Percentiles rank a stretch among this genome's conserved stretches.
These are phyloP conservation scores for Pneumocystis jirovecii DNA, from an alignment of 1,139 yeast species.

Conservation along the genomic window DNA sequence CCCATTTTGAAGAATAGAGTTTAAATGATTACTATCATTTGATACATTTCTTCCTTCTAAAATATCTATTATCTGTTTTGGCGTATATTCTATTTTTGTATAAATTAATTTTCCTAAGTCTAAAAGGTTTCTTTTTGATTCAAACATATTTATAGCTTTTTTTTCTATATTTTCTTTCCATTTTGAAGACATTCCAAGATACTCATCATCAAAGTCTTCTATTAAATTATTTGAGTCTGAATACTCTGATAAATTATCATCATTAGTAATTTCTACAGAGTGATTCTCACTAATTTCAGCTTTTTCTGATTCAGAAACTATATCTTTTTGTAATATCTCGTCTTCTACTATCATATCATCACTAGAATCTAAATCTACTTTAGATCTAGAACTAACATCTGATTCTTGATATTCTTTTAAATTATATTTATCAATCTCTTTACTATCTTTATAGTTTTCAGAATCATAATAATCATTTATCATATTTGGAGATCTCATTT, in stretches of 20 bases:
- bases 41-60: conserved; percentile 29
- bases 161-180: background rate
- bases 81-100: conserved; percentile 6
- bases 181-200: background rate
- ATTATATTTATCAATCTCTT: conserved; percentile 13
- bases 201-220: background rate
- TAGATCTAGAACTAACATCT: background rate
- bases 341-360: conserved; percentile 34
- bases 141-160: background rate
- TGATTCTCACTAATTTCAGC: conserved; percentile 10
- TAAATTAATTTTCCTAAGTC: background rate
- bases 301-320: conserved; percentile 11
- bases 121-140: background rate
- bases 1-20: background rate
- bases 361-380: conserved; percentile 17
- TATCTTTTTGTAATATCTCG: conserved; percentile 25
- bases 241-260: conserved; percentile 3
- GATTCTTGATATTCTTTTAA: conserved; percentile 15
- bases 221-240: background rate
- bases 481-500: conserved; percentile 16
- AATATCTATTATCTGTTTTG: conserved; percentile 27
- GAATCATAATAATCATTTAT: conserved; percentile 30
- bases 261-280: conserved; percentile 13
- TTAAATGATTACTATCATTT: background rate
- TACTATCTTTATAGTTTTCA: conserved; percentile 4